A percentile compares a stretch with the other conserved stretches of the same genome.
Evolutionary conservation across 495 filamentous ascomycete species (phyloP).

Genomic region (Xylona heveae): DNA sequence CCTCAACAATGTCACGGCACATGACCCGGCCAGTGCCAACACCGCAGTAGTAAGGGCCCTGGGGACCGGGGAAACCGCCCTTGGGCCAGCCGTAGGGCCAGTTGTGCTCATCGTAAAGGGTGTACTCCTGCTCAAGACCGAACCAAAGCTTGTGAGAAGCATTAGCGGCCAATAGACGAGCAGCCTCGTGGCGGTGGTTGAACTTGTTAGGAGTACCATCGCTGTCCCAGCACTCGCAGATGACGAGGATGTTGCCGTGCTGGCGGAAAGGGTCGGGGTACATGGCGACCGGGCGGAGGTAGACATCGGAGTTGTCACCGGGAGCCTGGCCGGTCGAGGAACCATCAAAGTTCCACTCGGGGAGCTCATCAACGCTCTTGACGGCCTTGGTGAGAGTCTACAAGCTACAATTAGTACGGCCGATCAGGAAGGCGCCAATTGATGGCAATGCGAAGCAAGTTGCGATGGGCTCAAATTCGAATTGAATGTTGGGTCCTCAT

Average conservation of each 20-base stretch:
- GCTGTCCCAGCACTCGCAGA: constrained; percentile 87
- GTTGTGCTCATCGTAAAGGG: constrained; percentile 66
- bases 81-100: constrained; percentile 92
- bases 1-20: constrained; percentile 95
- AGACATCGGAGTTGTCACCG: constrained; percentile 94
- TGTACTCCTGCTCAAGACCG: constrained; percentile 96
- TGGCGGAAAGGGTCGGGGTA: constrained; percentile 86
- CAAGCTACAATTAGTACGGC: too few species aligned
- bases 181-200: constrained; percentile 86
- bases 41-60: constrained; percentile 99
- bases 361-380: constrained; percentile 53
- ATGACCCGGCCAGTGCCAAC: constrained; percentile 94
- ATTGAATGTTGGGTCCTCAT: too few species aligned
- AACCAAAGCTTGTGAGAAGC: constrained; percentile 81
- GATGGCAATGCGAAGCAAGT: too few species aligned
- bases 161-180: constrained; percentile 74
- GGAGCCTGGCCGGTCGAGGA: constrained; percentile 88
- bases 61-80: constrained; percentile 88
- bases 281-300: constrained; percentile 76
- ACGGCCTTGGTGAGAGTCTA: constrained; percentile 61
- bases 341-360: constrained; percentile 99
- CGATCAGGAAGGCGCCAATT: too few species aligned
- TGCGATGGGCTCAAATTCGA: too few species aligned
- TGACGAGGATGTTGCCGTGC: constrained; percentile 70
- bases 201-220: constrained; percentile 97